These are phyloP conservation scores for Lantana camara DNA, from an alignment of 257 asterid genomes.

Conservation along the genomic window DNA sequence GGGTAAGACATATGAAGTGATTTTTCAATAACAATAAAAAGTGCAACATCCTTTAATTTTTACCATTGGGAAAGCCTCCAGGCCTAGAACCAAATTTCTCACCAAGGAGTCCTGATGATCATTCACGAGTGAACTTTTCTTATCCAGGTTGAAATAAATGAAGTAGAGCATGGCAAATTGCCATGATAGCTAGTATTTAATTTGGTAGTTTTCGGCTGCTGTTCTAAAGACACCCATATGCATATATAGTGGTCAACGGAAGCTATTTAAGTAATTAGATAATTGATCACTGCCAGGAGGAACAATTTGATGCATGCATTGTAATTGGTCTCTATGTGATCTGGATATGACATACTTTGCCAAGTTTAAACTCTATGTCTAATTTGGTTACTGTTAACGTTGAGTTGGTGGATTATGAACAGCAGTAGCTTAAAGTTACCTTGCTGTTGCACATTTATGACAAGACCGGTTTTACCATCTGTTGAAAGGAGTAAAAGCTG, in stretches of 20 bases:
- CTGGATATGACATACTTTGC: conserved; percentile 1
- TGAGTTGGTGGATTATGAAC: too few relatives aligned
- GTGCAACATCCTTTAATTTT: neutral
- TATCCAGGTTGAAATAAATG: neutral
- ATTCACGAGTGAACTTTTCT: neutral
- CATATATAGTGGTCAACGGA: neutral
- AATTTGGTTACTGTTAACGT: neutral
- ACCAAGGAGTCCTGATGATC: neutral
- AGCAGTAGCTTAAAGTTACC: neutral
- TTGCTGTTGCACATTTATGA: neutral
- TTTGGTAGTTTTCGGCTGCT: neutral
- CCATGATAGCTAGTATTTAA: conserved; percentile 1
- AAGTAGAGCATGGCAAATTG: neutral
- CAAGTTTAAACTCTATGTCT: too few relatives aligned
- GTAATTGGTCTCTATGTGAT: neutral
- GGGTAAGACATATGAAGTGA: conserved; percentile 51
- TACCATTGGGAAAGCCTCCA: conserved; percentile 10
- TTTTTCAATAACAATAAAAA: neutral
- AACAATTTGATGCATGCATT: neutral
- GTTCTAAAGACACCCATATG: conserved; percentile 9
- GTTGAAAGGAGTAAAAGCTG: too few relatives aligned
- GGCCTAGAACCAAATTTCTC: conserved; percentile 5
- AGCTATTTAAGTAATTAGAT: neutral
- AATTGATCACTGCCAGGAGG: conserved; percentile 8
- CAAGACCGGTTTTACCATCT: conserved; percentile 15